Conservation (phyloP, 2,329 filamentous ascomycete genomes). For the Neophaeococcomyces aloes region DNA sequence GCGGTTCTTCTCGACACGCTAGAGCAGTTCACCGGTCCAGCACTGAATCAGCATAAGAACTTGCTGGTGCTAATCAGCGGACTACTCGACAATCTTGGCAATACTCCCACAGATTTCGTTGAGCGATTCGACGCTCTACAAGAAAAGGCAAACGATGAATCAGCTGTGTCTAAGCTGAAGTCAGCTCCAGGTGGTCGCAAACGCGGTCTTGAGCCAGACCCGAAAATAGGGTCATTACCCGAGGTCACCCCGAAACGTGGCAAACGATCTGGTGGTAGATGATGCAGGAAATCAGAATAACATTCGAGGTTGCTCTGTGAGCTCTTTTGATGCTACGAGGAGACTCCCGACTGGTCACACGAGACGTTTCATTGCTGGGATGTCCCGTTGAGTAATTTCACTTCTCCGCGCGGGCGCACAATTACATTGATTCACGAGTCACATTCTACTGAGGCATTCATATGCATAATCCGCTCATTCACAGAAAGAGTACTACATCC, state of each 20-base stretch:
- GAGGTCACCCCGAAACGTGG: slow-evolving; percentile 4
- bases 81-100: not conserved
- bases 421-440: too few species aligned
- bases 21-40: slow-evolving; percentile 1
- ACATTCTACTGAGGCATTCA: too few species aligned
- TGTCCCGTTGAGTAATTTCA: too few species aligned
- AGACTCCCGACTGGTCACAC: too few species aligned
- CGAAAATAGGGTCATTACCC: not conserved
- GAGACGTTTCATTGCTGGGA: too few species aligned
- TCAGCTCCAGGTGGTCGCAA: slow-evolving; percentile 1
- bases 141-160: slow-evolving; percentile 3
- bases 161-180: not conserved
- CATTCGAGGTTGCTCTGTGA: too few species aligned
- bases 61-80: not conserved
- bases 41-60: not conserved
- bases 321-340: too few species aligned
- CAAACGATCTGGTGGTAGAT: not conserved
- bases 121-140: slow-evolving; percentile 4
- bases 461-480: too few species aligned
- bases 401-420: too few species aligned
- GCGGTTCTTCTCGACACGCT: slow-evolving; percentile 1
- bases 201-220: slow-evolving; percentile 5
- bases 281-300: not conserved
- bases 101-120: slow-evolving; percentile 1
- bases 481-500: too few species aligned